Base-by-base conservation (phyloP, 106 monocot species). In the Iris macrosiphon region DNA sequence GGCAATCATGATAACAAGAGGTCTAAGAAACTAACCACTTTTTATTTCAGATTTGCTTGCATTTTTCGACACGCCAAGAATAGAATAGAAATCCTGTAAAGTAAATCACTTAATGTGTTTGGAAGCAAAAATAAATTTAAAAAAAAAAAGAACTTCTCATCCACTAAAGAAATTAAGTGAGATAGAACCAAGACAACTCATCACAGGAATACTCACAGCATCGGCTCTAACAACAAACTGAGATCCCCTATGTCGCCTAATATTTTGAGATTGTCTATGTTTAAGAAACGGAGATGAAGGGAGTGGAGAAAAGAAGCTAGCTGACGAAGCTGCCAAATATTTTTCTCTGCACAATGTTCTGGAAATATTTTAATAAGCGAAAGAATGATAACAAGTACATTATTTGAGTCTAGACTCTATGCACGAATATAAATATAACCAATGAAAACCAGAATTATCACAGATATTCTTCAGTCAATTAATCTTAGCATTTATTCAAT, bases 1-100 rank as follows among this genome's bases (percentile, higher is more conserved):
- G n/a, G n/a, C n/a, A n/a, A n/a, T n/a, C n/a, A n/a, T n/a, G n/a
- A n/a, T n/a, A n/a, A n/a, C n/a, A n/a, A n/a, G n/a, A n/a, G n/a
- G n/a, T n/a, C n/a, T 6, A 31, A 21, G 67, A 26, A 21, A 89
- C 85, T 62, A 18, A 85, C 95, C 79, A 43, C 76, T 96, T 70
- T 96, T 96, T 49, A 96, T 89, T 77, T 96, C 95, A 65, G 95
- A 81, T 85, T 96, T 96, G 59, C 75, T 79, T 11, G 95, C 61
- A 96, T 82, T 96, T 64, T 77, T 89, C 37, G 95, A 96, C 3
- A 96, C 95, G 47, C 95, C 95, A 56, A 96, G 89, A 31, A 89
- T 52, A 69, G 85, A 82, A 69, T 96, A 96, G 61, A 65, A 96
- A 73, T 96, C 95, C 95, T 96, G 85, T 57, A 38, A 22, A 51